These are phyloP conservation scores for Moricandia moricandioides DNA, from an alignment of 345 rosid species.

Conservation along the genomic window DNA sequence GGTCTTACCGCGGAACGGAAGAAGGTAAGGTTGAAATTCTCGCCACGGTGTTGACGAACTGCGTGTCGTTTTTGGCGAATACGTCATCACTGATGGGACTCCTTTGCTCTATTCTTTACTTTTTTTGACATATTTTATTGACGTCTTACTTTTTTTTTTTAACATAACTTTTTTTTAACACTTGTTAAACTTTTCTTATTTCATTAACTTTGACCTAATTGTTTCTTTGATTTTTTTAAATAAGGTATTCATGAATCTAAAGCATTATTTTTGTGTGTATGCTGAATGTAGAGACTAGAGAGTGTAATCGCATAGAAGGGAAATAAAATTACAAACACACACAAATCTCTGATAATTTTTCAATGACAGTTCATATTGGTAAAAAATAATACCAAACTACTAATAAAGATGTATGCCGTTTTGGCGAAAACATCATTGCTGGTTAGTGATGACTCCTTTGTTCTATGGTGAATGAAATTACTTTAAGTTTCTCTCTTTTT, in stretches of 20 bases:
- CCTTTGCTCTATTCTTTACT: neutral
- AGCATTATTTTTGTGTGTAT: neutral
- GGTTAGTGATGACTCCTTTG: neutral
- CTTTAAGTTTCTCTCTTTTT: neutral
- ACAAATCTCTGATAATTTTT: too few relatives aligned
- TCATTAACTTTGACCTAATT: neutral
- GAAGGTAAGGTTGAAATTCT: conserved; percentile 27
- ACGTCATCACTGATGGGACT: conserved; percentile 18
- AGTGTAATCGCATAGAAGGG: neutral
- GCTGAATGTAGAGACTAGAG: neutral
- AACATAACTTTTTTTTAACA: neutral
- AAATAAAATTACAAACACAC: neutral
- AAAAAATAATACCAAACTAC: too few relatives aligned
- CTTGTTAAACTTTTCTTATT: too few relatives aligned
- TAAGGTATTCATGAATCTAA: neutral
- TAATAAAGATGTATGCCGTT: conserved; percentile 16
- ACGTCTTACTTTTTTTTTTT: neutral
- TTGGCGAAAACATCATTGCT: conserved; percentile 16
- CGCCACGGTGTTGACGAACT: neutral
- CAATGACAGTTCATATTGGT: neutral
- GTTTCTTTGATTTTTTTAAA: neutral
- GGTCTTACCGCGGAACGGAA: conserved; percentile 14
- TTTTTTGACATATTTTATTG: neutral
- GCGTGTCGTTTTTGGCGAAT: conserved; percentile 30
- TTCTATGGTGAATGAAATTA: neutral